Conservation (phyloP, 371 early-diverging fungal species). For the Mucor circinelloides region DNA sequence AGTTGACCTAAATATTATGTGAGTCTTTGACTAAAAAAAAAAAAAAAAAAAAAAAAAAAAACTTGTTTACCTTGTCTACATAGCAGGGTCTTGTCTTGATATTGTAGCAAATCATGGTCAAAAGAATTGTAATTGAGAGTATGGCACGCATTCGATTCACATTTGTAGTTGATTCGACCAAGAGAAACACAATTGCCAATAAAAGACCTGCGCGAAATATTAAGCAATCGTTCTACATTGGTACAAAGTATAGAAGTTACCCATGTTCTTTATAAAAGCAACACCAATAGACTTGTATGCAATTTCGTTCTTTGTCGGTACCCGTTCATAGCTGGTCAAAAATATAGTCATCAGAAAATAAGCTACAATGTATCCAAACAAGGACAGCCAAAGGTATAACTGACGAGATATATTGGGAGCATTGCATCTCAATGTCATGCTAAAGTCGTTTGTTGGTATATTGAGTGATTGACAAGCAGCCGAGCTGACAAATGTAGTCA, state of each 20-base stretch:
- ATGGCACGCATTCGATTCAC: conserved; percentile 57
- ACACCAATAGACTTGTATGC: conserved; percentile 72
- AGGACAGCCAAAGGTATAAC: conserved; percentile 62
- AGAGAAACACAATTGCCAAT: conserved; percentile 54
- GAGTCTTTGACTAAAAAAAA: background rate
- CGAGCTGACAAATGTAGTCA: conserved; percentile 63
- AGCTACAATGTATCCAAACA: conserved; percentile 64
- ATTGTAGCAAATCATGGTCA: conserved; percentile 67
- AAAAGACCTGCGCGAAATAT: conserved; percentile 37
- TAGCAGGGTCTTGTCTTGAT: conserved; percentile 63
- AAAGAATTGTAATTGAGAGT: conserved; percentile 55
- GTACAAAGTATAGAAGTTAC: conserved; percentile 18
- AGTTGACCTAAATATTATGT: conserved; percentile 45
- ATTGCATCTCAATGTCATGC: conserved; percentile 53
- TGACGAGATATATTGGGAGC: conserved; percentile 49
- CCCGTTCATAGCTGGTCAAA: conserved; percentile 71
- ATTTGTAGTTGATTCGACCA: conserved; percentile 59
- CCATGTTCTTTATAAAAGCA: conserved; percentile 74
- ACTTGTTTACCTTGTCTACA: conserved; percentile 49
- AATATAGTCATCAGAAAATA: conserved; percentile 70
- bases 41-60: background rate
- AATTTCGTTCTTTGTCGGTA: conserved; percentile 69
- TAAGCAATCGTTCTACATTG: background rate
- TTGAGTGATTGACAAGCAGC: conserved; percentile 62
- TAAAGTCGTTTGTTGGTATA: conserved; percentile 39